phyloP scores from a whole-genome alignment of 2,329 filamentous ascomycete genomes.

The Penicillium aurantiogriseum region DNA sequence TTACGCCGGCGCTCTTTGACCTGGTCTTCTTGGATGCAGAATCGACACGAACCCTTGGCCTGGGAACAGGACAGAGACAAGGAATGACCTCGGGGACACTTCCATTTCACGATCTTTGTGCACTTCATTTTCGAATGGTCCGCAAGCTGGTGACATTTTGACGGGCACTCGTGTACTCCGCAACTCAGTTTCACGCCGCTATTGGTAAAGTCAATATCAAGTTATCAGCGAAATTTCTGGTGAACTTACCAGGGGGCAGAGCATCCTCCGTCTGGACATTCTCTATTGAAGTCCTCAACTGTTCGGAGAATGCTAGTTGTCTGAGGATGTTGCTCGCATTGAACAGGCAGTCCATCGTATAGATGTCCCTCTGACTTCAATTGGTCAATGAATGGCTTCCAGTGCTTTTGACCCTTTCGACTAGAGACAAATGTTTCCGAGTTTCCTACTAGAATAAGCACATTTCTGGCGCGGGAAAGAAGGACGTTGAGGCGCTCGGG shows the following conservation, averaged over 20 bases:
- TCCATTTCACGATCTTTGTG: conserved; percentile 41
- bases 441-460: conserved; percentile 69
- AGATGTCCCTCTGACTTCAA: conserved; percentile 54
- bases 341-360: conserved; percentile 60
- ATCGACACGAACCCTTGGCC: conserved; percentile 42
- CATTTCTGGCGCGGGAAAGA: conserved; percentile 64
- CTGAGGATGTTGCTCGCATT: conserved; percentile 60
- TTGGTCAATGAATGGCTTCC: conserved; percentile 57
- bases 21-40: conserved; percentile 53
- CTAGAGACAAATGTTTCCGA: conserved; percentile 63
- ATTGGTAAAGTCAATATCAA: background rate
- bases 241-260: conserved; percentile 56
- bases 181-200: conserved; percentile 55
- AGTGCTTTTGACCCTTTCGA: conserved; percentile 57
- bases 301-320: conserved; percentile 47
- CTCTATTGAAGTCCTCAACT: conserved; percentile 58
- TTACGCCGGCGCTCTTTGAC: conserved; percentile 47
- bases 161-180: conserved; percentile 57
- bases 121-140: conserved; percentile 60
- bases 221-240: fast-evolving
- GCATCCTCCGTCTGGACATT: conserved; percentile 71
- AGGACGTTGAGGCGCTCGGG: conserved; percentile 69
- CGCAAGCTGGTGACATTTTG: conserved; percentile 60
- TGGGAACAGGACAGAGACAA: conserved; percentile 49
- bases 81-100: conserved; percentile 55